Percentiles rank a stretch among this genome's conserved stretches.
Conservation (phyloP, 2,329 filamentous ascomycete genomes). For the Chalara sp. region DNA sequence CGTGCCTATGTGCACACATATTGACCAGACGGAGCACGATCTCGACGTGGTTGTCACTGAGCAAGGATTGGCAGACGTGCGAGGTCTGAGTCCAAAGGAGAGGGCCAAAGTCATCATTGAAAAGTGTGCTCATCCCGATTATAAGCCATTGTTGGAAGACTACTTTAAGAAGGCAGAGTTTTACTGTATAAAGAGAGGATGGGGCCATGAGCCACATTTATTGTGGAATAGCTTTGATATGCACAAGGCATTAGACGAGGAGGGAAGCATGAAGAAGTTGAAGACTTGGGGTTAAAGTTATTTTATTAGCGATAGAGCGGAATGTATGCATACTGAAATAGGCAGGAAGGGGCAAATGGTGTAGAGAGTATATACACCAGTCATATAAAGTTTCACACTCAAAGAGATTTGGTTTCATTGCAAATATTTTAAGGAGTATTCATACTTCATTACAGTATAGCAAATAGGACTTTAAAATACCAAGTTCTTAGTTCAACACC, state of each 20-base stretch:
- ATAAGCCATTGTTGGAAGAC: conserved; percentile 72
- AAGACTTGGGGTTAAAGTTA: conserved; percentile 24
- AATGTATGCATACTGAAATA: too few species aligned
- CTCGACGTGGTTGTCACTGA: conserved; percentile 79
- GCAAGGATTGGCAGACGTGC: conserved; percentile 75
- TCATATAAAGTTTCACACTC: too few species aligned
- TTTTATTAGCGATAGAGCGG: too few species aligned
- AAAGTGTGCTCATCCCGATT: conserved; percentile 80
- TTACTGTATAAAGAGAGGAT: conserved; percentile 78
- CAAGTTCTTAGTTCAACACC: too few species aligned
- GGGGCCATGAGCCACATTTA: conserved; percentile 85
- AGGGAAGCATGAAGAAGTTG: conserved; percentile 68
- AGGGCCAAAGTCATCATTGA: conserved; percentile 78
- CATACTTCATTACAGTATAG: too few species aligned
- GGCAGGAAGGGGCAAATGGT: too few species aligned
- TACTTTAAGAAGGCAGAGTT: conserved; percentile 84
- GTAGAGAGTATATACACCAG: too few species aligned
- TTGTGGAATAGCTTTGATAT: conserved; percentile 84
- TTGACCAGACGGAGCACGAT: conserved; percentile 91
- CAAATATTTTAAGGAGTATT: too few species aligned
- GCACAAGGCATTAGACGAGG: conserved; percentile 74
- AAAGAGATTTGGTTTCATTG: too few species aligned
- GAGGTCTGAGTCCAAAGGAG: conserved; percentile 73
- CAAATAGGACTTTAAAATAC: too few species aligned
- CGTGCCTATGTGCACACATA: conserved; percentile 88